Evolutionary conservation across 306 rosid genomes (phyloP).

Genomic region (Trifolium fragiferum): DNA sequence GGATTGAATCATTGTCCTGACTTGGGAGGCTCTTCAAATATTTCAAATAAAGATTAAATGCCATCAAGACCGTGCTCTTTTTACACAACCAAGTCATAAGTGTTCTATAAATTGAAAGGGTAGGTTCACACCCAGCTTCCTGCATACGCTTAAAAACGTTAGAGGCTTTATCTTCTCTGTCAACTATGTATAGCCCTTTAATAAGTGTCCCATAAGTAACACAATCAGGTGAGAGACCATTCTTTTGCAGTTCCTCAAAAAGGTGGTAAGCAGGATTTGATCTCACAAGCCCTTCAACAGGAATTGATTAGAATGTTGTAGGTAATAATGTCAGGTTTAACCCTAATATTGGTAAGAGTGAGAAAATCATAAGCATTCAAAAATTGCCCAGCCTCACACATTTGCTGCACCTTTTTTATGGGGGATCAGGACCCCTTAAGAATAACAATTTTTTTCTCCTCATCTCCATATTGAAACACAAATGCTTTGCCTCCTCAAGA

Average conservation of each 20-base stretch:
- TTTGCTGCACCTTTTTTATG: conserved; percentile 60
- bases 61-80: conserved; percentile 52
- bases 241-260: conserved; percentile 66
- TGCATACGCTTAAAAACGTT: conserved; percentile 60
- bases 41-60: conserved; percentile 69
- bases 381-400: conserved; percentile 65
- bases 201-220: conserved; percentile 81
- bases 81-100: conserved; percentile 82
- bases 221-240: conserved; percentile 71
- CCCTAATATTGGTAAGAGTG: conserved; percentile 60
- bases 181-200: conserved; percentile 66
- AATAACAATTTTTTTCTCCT: conserved; percentile 74
- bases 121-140: conserved; percentile 56
- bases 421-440: conserved; percentile 69
- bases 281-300: conserved; percentile 55
- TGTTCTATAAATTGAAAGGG: conserved; percentile 51
- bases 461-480: conserved; percentile 81
- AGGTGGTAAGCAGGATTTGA: conserved; percentile 64
- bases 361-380: conserved; percentile 77
- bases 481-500: conserved; percentile 64
- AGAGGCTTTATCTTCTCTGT: conserved; percentile 68
- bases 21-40: conserved; percentile 57
- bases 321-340: conserved; percentile 64
- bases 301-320: conserved; percentile 78
- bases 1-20: conserved; percentile 47